A percentile compares a stretch with the other conserved stretches of the same genome.
Conservation (phyloP, 1,284 basidiomycete genomes). For the Ustanciosporium gigantosporum region DNA sequence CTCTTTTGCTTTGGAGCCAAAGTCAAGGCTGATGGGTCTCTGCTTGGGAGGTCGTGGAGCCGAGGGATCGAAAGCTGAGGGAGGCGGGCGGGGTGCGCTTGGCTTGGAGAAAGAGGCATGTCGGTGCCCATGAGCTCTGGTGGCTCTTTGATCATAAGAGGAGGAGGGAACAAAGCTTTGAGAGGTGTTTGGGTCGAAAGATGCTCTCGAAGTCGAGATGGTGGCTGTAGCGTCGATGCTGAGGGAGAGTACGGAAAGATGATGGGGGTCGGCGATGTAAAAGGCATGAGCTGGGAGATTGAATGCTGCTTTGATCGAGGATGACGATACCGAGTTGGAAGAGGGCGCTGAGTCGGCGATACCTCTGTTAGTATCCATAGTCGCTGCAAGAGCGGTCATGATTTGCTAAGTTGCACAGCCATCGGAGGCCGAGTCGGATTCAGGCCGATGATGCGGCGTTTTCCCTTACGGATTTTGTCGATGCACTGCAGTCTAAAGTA, state of each 20-base stretch:
- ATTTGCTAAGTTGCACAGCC: no score
- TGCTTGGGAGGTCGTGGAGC: neutral
- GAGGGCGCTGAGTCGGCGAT: neutral
- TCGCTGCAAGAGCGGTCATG: neutral
- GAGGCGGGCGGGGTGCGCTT: constrained; percentile 8
- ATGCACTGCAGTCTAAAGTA: no score
- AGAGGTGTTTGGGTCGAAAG: neutral
- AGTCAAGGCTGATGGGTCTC: constrained; percentile 20
- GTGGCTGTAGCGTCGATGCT: constrained; percentile 13
- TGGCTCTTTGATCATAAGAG: neutral
- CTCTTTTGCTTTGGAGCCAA: constrained; percentile 21
- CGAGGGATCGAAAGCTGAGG: constrained; percentile 8
- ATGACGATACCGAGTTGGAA: no score
- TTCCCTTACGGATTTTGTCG: no score
- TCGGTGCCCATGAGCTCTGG: neutral
- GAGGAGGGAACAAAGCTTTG: neutral
- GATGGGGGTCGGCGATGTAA: constrained; percentile 24
- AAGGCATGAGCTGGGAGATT: constrained; percentile 25
- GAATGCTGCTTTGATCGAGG: constrained; percentile 8
- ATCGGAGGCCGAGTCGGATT: no score
- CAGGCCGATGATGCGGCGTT: no score
- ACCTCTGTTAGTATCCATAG: neutral
- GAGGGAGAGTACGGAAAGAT: constrained; percentile 32
- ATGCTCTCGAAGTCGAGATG: neutral
- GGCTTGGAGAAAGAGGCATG: constrained; percentile 7